Conservation (phyloP, 2,329 filamentous ascomycete species). For the Herpotrichia juniperi region DNA sequence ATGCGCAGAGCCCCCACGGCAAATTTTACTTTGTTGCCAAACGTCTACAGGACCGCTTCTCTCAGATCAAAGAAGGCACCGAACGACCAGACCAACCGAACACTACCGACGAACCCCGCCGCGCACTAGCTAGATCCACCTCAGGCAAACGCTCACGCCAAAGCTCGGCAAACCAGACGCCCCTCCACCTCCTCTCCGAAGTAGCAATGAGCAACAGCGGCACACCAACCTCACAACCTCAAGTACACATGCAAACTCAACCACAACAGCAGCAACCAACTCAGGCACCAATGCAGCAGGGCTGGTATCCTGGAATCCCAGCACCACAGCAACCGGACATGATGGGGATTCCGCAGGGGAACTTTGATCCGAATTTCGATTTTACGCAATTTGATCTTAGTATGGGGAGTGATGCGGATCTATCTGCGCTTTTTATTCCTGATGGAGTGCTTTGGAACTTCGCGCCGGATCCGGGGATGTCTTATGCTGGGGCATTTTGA, state of each 20-base stretch:
- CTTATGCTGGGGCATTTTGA: background rate
- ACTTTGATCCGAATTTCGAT: slow-evolving; percentile 43
- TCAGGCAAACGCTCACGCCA: slow-evolving; percentile 26
- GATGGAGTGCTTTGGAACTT: slow-evolving; percentile 42
- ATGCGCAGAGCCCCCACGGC: slow-evolving; percentile 51
- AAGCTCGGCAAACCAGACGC: slow-evolving; percentile 41
- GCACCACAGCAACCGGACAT: slow-evolving; percentile 26
- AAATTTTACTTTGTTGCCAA: slow-evolving; percentile 56
- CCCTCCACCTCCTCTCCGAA: slow-evolving; percentile 47
- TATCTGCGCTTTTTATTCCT: slow-evolving; percentile 44
- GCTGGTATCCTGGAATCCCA: slow-evolving; percentile 35
- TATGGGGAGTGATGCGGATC: slow-evolving; percentile 42
- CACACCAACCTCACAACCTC: slow-evolving; percentile 10
- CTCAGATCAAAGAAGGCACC: slow-evolving; percentile 51
- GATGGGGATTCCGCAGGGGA: slow-evolving; percentile 32
- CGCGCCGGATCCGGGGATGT: slow-evolving; percentile 7
- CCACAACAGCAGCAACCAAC: slow-evolving; percentile 22
- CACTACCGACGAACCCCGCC: slow-evolving; percentile 25
- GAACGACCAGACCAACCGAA: slow-evolving; percentile 29
- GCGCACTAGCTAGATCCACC: slow-evolving; percentile 18
- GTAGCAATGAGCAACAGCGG: slow-evolving; percentile 46
- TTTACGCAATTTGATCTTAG: slow-evolving; percentile 45
- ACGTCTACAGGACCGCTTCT: slow-evolving; percentile 53
- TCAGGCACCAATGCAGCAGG: slow-evolving; percentile 30
- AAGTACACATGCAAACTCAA: slow-evolving; percentile 7